Evolutionary conservation across 2,329 filamentous ascomycete species (phyloP).

Genomic region (Colletotrichum sp.): DNA sequence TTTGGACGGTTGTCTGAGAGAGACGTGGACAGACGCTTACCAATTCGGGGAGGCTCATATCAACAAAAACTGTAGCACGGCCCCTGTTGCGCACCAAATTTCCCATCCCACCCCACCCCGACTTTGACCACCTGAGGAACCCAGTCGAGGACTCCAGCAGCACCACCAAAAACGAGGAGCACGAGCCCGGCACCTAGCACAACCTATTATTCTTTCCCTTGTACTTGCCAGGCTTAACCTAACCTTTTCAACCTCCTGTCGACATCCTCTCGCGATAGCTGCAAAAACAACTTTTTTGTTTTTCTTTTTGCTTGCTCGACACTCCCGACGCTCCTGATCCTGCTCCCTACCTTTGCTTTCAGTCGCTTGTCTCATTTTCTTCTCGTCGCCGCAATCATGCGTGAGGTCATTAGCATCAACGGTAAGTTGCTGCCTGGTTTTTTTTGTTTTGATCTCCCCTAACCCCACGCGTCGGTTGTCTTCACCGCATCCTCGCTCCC

Average conservation of each 20-base stretch:
- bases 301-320: constrained; percentile 9
- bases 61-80: constrained; percentile 21
- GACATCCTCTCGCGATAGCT: constrained; percentile 21
- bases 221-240: constrained; percentile 10
- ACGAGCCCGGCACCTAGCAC: constrained; percentile 13
- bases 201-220: constrained; percentile 17
- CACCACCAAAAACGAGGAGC: constrained; percentile 8
- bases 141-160: background rate
- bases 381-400: constrained; percentile 71
- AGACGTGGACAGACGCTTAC: constrained; percentile 22
- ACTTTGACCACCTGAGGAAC: constrained; percentile 11
- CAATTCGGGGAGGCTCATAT: constrained; percentile 23
- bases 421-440: constrained; percentile 63
- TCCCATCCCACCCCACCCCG: constrained; percentile 14
- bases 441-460: constrained; percentile 31
- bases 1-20: background rate
- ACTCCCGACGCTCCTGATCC: background rate
- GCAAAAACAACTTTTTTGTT: constrained; percentile 16
- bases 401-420: constrained; percentile 99
- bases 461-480: constrained; percentile 39
- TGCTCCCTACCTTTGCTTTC: constrained; percentile 14
- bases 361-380: constrained; percentile 26
- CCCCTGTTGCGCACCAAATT: constrained; percentile 23
- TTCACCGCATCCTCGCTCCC: constrained; percentile 48
- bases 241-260: constrained; percentile 21